Percentiles rank a stretch among this genome's conserved stretches.
These are phyloP conservation scores for Leishmania gerbilli DNA, from an alignment of 208 protist genomes.

Conservation along the genomic window DNA sequence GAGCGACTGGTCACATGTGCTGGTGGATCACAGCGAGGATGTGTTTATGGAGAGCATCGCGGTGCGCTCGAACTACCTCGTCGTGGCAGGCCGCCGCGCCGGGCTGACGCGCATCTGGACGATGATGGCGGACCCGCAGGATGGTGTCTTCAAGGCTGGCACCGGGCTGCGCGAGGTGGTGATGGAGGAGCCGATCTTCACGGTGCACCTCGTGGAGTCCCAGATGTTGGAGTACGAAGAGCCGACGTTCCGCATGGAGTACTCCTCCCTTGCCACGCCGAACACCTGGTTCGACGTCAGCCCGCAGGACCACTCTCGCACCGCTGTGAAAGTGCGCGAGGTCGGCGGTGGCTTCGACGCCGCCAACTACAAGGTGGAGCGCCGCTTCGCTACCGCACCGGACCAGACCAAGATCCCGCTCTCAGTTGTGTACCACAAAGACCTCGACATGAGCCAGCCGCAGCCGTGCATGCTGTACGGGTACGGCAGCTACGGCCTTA, in stretches of 20 bases:
- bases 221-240: constrained; percentile 81
- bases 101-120: constrained; percentile 86
- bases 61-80: constrained; percentile 64
- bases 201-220: constrained; percentile 42
- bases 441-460: constrained; percentile 60
- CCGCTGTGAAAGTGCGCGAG: constrained; percentile 69
- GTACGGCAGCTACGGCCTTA: constrained; percentile 91
- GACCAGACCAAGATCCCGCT: constrained; percentile 78
- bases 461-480: constrained; percentile 90
- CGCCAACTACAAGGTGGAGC: constrained; percentile 70
- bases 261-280: constrained; percentile 84
- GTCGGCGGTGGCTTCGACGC: constrained; percentile 76
- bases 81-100: constrained; percentile 62
- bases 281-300: constrained; percentile 76
- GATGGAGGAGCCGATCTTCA: constrained; percentile 82
- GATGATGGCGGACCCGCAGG: constrained; percentile 37
- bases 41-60: constrained; percentile 54
- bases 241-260: constrained; percentile 68
- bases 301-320: constrained; percentile 39
- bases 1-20: constrained; percentile 44
- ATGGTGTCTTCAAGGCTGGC: constrained; percentile 39
- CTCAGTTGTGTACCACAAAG: constrained; percentile 79
- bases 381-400: constrained; percentile 73
- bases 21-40: constrained; percentile 57
- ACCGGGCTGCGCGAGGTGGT: constrained; percentile 45